A percentile compares a stretch with the other conserved stretches of the same genome.
These are phyloP conservation scores for Talaromyces rugulosus DNA, from an alignment of 2,329 filamentous ascomycete species.

Conservation along the genomic window DNA sequence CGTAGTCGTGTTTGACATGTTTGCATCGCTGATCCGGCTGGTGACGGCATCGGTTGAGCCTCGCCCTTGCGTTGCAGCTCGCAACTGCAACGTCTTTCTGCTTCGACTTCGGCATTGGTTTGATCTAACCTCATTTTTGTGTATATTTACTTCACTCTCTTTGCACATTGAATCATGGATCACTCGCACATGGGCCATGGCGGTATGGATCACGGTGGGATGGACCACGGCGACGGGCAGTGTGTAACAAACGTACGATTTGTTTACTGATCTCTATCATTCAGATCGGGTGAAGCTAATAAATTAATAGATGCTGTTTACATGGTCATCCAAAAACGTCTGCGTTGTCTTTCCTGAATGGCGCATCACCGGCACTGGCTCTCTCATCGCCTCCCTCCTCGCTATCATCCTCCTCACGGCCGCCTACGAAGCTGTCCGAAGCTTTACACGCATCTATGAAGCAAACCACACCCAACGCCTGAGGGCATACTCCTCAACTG, in stretches of 20 bases:
- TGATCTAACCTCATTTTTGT: neutral
- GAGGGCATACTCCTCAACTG: slow-evolving; percentile 41
- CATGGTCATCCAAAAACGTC: slow-evolving; percentile 87
- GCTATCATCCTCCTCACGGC: slow-evolving; percentile 78
- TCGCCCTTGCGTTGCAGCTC: neutral
- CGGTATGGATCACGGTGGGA: slow-evolving; percentile 52
- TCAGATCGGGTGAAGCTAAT: neutral
- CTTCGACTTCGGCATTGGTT: neutral
- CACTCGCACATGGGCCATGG: slow-evolving; percentile 43
- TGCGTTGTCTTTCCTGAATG: slow-evolving; percentile 94
- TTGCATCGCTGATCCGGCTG: neutral
- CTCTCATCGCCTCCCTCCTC: slow-evolving; percentile 76
- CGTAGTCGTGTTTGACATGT: neutral
- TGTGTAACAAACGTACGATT: slow-evolving; percentile 85
- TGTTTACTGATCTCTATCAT: neutral
- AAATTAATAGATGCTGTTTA: slow-evolving; percentile 82
- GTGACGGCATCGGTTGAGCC: neutral
- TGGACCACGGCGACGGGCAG: slow-evolving; percentile 46
- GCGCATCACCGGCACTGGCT: slow-evolving; percentile 71
- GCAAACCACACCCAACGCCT: slow-evolving; percentile 45
- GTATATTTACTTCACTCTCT: neutral
- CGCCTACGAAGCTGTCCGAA: slow-evolving; percentile 88
- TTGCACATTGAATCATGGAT: slow-evolving; percentile 22
- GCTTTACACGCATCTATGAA: slow-evolving; percentile 74
- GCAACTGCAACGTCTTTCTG: neutral